phyloP scores from a whole-genome alignment of 768 basidiomycete species.

The Solioccasus polychromus region DNA sequence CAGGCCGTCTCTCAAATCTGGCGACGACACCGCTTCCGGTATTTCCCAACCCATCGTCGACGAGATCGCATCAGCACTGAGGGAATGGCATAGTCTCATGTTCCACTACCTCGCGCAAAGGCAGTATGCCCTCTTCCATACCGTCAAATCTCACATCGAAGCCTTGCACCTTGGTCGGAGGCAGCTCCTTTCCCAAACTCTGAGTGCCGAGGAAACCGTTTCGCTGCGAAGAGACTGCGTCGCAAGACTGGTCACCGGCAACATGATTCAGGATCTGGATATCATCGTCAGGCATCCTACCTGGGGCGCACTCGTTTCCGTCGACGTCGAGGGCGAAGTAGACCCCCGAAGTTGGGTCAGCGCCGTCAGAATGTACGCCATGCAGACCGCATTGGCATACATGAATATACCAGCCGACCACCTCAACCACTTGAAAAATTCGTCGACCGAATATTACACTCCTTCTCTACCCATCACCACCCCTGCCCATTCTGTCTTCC shows the following conservation, averaged over 20 bases:
- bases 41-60: slow-evolving; percentile 87
- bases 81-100: slow-evolving; percentile 94
- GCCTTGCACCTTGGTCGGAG: slow-evolving; percentile 87
- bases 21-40: slow-evolving; percentile 89
- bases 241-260: slow-evolving; percentile 79
- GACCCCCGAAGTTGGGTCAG: slow-evolving; percentile 85
- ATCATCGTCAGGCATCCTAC: slow-evolving; percentile 95
- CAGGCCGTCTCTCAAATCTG: slow-evolving; percentile 90
- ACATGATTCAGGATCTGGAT: slow-evolving; percentile 88
- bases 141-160: slow-evolving; percentile 86
- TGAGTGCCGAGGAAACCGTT: slow-evolving; percentile 83
- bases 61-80: slow-evolving; percentile 93
- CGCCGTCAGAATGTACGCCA: slow-evolving; percentile 86
- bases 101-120: slow-evolving; percentile 87
- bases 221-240: slow-evolving; percentile 86
- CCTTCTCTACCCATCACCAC: slow-evolving; percentile 50
- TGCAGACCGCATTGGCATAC: slow-evolving; percentile 83
- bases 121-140: slow-evolving; percentile 86
- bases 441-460: slow-evolving; percentile 42
- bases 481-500: slow-evolving; percentile 69
- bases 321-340: slow-evolving; percentile 83
- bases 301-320: slow-evolving; percentile 84
- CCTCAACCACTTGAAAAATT: slow-evolving; percentile 31
- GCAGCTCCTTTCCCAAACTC: slow-evolving; percentile 83
- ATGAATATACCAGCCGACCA: slow-evolving; percentile 50